Base-by-base conservation (phyloP, 2,329 filamentous ascomycete genomes). In the Cladosporium sphaerospermum region DNA sequence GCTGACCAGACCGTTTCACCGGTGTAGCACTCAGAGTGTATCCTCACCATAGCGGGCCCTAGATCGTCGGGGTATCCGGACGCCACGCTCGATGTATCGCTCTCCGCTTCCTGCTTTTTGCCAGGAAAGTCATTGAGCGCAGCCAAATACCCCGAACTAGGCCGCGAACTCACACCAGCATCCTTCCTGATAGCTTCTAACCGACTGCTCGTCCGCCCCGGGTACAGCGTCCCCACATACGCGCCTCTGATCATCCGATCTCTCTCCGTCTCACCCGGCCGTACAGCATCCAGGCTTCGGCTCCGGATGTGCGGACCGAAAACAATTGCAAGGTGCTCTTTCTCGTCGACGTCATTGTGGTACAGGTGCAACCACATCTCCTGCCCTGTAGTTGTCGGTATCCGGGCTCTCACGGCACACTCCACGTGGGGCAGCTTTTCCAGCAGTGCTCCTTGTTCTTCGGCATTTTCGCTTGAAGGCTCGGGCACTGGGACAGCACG, bases 301-400 rank as follows among this genome's bases (percentile, higher is more conserved):
- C 68, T 81, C 45, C 93, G 81, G 60, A 97, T 96, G 45, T 84
- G 78, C 55, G 85, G 84, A 2, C 93, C 93, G 70, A 99, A 99
- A 0, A 99, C 93, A 65, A 99, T 97, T 14, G 93, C 93, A 48
- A 99, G 74, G 68, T 99, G 93, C 67, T 99, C 93, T 71, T 99
- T 99, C 59, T 85, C 88, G 70, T 99, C 93, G 6, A 89, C 83
- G 62, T 88, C 88, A 71, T 99, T 99, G 58, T 85, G 85, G 73
- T 99, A 99, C 0, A 97, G 77, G 67, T 99, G 92, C 48, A 99
- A 73, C 71, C 95, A 99, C 90, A 99, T 97, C 71, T 99, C 91
- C 9, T 90, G 88, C 3, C 92, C 92, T 0, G 81, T 83, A 2
- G 89, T 92, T 1, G 92, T 97, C 0, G 93, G 93, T 62, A 99